Evolutionary conservation across 2,329 filamentous ascomycete genomes (phyloP).

Genomic region (Diaporthe sp.): DNA sequence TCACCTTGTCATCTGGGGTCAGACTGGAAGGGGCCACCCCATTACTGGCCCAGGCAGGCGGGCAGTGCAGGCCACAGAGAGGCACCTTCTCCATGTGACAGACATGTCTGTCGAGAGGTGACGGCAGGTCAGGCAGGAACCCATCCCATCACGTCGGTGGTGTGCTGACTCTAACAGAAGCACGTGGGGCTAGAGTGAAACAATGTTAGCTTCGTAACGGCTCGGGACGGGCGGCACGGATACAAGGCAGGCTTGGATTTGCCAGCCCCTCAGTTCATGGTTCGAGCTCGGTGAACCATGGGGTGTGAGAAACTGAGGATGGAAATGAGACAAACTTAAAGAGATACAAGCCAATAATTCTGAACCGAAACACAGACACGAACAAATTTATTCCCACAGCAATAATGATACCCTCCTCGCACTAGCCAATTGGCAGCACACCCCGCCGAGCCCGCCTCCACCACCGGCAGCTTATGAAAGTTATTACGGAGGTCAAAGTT

Average conservation of each 20-base stretch:
- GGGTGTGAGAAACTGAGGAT: not conserved
- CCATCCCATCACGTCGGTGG: not conserved
- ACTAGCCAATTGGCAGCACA: not conserved
- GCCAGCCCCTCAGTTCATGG: not conserved
- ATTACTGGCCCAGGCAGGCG: not conserved
- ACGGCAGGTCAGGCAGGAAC: not conserved
- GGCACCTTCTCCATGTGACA: not conserved
- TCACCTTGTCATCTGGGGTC: not conserved
- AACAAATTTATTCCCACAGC: not conserved
- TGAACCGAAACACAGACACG: not conserved
- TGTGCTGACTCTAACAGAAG: not conserved
- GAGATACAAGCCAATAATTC: not conserved
- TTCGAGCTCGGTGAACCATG: not conserved
- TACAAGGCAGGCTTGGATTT: not conserved
- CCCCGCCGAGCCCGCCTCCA: too few species aligned
- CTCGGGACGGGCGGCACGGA: constrained; percentile 9
- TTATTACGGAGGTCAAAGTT: not conserved
- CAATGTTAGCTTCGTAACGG: not conserved
- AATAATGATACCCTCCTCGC: not conserved
- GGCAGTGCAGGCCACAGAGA: not conserved
- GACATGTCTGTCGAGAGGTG: not conserved
- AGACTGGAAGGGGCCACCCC: not conserved
- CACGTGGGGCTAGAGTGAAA: not conserved
- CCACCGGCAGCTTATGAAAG: not conserved
- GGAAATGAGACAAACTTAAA: constrained; percentile 11